Evolutionary conservation across 257 asterid genomes (phyloP), one percentile per base, ranked within the genome.

Genomic region (Capsicum rhomboideum): DNA sequence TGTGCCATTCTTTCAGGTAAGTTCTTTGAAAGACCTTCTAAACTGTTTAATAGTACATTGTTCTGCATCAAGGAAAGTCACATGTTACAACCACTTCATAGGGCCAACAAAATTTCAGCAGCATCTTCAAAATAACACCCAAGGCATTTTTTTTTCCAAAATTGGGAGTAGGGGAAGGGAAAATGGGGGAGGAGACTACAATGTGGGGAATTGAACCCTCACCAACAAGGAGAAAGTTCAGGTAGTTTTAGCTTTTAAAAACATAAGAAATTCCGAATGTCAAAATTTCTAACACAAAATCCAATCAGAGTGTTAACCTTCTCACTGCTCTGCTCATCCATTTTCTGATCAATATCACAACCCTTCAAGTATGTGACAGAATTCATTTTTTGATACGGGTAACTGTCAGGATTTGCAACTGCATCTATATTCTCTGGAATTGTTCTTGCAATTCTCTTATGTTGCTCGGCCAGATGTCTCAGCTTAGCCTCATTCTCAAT

Each of bases 401-500:
- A 74, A 84, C 85, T 58, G 86, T 85, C 90, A 69, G 88, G 69
- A 26, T 72, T 66, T 59, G 84, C 85, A 87, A 63, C 83, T 80
- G 88, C 83, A 49, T 80, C 91, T 52, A 89, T 71, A 83, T 79
- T 89, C 85, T 90, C 97, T 49, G 82, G 80, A 69, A 75, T 67
- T 79, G 81, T 53, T 82, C 26, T 86, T 9, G 87, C 87, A 82
- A 64, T 82, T 80, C 46, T 90, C 82, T 88, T 92, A 34, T 92
- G 91, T 86, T 90, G 97, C 90, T 92, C 98, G 4, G 97, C 96
- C 28, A 97, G 90, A 86, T 93, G 98, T 91, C 91, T 95, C 90
- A 86, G 96, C 86, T 97, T 97, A 10, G 99, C 98, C 88, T 97
- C 99, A 83, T 97, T 92, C 90, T 97, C 99, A 75, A 97, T 92